Conservation (phyloP, 805 yeast genomes). For the Saturnispora diversa region DNA sequence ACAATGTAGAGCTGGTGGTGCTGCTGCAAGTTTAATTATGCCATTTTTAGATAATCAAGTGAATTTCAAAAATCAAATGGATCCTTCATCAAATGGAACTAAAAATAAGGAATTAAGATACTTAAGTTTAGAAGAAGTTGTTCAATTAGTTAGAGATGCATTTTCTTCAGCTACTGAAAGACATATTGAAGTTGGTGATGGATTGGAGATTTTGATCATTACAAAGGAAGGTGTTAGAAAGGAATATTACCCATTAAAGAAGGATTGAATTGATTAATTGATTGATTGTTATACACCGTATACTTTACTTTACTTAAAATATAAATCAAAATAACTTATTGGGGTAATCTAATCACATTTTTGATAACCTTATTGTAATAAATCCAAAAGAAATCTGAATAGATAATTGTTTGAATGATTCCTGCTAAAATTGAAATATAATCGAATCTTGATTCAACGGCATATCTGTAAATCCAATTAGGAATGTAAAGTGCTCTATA, state of each 20-base stretch:
- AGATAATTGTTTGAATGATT: constrained; percentile 72
- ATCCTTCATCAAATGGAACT: constrained; percentile 66
- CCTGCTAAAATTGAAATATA: constrained; percentile 72
- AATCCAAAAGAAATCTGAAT: constrained; percentile 92
- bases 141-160: constrained; percentile 85
- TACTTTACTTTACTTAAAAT: not conserved
- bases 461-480: constrained; percentile 89
- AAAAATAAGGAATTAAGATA: constrained; percentile 53
- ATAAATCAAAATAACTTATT: constrained; percentile 12
- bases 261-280: constrained; percentile 45
- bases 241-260: constrained; percentile 79
- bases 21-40: constrained; percentile 92
- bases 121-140: constrained; percentile 74
- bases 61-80: constrained; percentile 86
- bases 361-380: constrained; percentile 77
- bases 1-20: constrained; percentile 96
- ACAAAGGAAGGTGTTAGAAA: constrained; percentile 88
- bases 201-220: constrained; percentile 80
- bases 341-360: constrained; percentile 60
- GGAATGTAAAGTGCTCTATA: constrained; percentile 88
- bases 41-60: constrained; percentile 98
- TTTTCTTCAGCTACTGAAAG: constrained; percentile 95
- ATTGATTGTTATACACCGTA: not conserved
- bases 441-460: constrained; percentile 56
- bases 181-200: constrained; percentile 98